phyloP scores from a whole-genome alignment of 176 grass and related monocot genomes.

The Carex littledalei region DNA sequence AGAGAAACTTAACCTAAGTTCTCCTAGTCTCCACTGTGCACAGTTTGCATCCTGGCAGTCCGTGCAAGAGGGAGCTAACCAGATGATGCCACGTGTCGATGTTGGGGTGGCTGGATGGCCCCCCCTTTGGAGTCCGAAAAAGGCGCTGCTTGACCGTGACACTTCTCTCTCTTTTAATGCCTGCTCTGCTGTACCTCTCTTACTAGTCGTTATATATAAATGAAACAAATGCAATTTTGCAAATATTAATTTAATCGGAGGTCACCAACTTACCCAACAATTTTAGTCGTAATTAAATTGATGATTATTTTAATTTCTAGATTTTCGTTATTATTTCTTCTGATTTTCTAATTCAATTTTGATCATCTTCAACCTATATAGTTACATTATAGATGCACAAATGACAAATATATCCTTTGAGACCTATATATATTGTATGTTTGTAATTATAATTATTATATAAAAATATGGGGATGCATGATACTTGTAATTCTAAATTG shows the following conservation, averaged over 20 bases:
- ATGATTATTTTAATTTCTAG: not conserved
- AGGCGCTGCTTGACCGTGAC: slow-evolving; percentile 17
- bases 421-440: not conserved
- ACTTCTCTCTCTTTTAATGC: slow-evolving; percentile 1
- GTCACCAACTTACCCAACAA: not conserved
- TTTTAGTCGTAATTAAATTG: not conserved
- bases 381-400: not conserved
- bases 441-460: not conserved
- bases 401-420: not conserved
- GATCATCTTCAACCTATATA: not conserved
- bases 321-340: not conserved
- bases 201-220: slow-evolving; percentile 6
- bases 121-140: not conserved
- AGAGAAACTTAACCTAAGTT: not conserved
- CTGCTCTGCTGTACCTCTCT: not conserved
- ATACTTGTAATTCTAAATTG: slow-evolving; percentile 1
- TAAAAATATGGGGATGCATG: not conserved
- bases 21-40: not conserved
- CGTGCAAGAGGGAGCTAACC: not conserved
- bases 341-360: not conserved
- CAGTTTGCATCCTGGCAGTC: not conserved
- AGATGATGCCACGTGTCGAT: not conserved
- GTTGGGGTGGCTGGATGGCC: not conserved
- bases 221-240: not conserved
- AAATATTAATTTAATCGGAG: not conserved